Conservation (phyloP, 257 asterid species). For the Solanum medicagineum region DNA sequence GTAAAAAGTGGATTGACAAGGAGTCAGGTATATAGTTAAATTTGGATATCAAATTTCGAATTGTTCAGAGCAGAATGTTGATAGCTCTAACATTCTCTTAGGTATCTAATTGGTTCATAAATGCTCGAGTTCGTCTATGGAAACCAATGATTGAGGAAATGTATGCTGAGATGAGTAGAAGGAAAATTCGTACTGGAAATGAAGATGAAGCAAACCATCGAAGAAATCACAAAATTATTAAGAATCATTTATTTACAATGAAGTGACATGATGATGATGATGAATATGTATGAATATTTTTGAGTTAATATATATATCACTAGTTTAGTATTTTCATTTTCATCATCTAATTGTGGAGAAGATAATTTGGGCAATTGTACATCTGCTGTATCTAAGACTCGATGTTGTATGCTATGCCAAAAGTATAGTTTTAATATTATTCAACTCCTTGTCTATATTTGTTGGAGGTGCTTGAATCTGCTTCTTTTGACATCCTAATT, state of each 20-base stretch:
- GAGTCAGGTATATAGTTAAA: slow-evolving; percentile 53
- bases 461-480: neutral
- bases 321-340: neutral
- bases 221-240: slow-evolving; percentile 15
- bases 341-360: neutral
- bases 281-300: neutral
- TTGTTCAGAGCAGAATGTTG: too few relatives aligned
- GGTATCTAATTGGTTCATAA: slow-evolving; percentile 94
- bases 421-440: neutral
- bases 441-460: neutral
- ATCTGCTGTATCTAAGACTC: neutral
- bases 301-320: neutral
- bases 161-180: slow-evolving; percentile 74
- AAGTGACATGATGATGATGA: slow-evolving; percentile 8
- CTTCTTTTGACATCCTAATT: neutral
- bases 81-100: too few relatives aligned
- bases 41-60: neutral
- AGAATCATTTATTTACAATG: slow-evolving; percentile 27
- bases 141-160: slow-evolving; percentile 94
- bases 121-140: slow-evolving; percentile 90
- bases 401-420: neutral
- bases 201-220: slow-evolving; percentile 18
- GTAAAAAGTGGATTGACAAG: slow-evolving; percentile 80
- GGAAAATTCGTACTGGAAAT: slow-evolving; percentile 23
- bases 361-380: neutral